Base-by-base conservation (phyloP, 2,329 filamentous ascomycete species). In the Passalora sequoiae region DNA sequence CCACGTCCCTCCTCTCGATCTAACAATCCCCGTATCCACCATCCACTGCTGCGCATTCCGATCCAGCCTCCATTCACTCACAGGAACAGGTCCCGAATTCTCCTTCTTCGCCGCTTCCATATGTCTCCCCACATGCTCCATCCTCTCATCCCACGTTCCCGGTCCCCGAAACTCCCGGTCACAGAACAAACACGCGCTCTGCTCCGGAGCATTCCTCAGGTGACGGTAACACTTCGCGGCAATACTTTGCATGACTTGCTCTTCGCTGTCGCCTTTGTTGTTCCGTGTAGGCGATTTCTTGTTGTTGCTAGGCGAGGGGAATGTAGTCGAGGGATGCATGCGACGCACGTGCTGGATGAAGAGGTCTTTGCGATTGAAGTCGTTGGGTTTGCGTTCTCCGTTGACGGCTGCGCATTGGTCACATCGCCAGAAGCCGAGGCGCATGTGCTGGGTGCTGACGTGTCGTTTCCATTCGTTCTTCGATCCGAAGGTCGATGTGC, bases 381-480 rank as follows among this genome's bases (percentile, higher is more conserved):
- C 81, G 56, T 83, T 81, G 40, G 61, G 46, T 51, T 31, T 33
- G 48, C 51, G 44, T 22, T 60, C 55, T 13, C 57, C 47, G 41
- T 60, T 54, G 25, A n/a, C 47, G n/a, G 46, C 63, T 6, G 64
- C 58, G 47, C 78, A 83, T 20, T 84, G 70, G 53, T 82, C 76
- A 68, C 89, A 96, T 43, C 83, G 73, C 78, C 83, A 96, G 66
- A 81, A 85, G 31, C 76, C 69, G 4, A 86, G 71, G 43, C 82
- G 78, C 20, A 95, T 71, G 60, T 97, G 89, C 60, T 94, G 85
- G 0, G 84, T 84, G 22, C 73, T 70, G 57, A 91, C 79, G 61
- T 97, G 89, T 0, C 89, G 80, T 65, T 96, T 96, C 89, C 89
- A 96, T 64, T 96, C 89, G 61, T 95, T 95, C 69, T 94, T 95